Evolutionary conservation across 345 rosid species (phyloP).

Genomic region (Eucalyptus regnans): DNA sequence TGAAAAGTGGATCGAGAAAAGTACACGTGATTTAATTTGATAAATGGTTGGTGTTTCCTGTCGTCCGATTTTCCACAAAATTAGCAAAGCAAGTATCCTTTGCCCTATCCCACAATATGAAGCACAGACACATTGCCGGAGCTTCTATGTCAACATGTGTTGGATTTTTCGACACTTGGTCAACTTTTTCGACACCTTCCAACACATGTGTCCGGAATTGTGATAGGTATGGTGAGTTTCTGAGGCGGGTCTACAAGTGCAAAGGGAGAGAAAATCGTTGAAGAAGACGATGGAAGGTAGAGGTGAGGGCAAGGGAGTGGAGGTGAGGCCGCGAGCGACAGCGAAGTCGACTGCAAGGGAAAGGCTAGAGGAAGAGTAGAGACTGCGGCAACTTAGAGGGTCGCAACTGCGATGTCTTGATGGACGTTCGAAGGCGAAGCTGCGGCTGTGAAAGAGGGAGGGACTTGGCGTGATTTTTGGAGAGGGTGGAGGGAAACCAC

Average conservation of each 20-base stretch:
- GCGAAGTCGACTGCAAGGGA: fast-evolving
- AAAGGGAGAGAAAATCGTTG: too few relatives aligned
- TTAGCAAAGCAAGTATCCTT: background rate
- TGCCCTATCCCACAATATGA: background rate
- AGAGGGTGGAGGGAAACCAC: too few relatives aligned
- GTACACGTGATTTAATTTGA: background rate
- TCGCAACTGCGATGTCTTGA: fast-evolving
- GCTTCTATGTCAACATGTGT: fast-evolving
- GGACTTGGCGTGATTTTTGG: too few relatives aligned
- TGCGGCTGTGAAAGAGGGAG: too few relatives aligned
- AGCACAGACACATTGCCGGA: fast-evolving
- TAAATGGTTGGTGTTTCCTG: background rate
- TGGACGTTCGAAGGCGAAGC: too few relatives aligned
- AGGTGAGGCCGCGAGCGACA: too few relatives aligned
- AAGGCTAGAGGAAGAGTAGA: too few relatives aligned
- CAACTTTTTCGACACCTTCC: fast-evolving
- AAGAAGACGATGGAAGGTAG: too few relatives aligned
- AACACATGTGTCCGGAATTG: fast-evolving
- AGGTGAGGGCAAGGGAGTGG: too few relatives aligned
- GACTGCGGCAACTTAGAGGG: too few relatives aligned
- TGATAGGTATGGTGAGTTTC: too few relatives aligned
- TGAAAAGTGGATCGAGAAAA: background rate
- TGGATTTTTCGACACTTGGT: fast-evolving
- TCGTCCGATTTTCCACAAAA: background rate
- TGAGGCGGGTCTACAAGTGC: too few relatives aligned